Evolutionary conservation across 805 yeast genomes (phyloP), one percentile per base, ranked within the genome.

Genomic region (Candida pseudoglaebosa): DNA sequence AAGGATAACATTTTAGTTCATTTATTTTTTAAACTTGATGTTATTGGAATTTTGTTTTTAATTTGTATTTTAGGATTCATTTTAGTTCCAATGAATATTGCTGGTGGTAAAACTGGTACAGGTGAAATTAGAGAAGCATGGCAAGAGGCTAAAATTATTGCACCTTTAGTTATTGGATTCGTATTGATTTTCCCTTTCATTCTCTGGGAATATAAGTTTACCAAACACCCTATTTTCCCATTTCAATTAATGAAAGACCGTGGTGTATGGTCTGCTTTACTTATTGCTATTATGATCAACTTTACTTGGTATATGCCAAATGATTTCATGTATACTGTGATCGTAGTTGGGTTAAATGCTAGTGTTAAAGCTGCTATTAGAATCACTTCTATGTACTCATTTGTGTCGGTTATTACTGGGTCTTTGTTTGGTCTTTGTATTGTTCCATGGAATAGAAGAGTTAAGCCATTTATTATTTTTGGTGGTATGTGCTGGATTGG

Each of bases 231-330:
- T n/a, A 54, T 85, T 31, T 58, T 77, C 14, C 91, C 93, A 14
- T 64, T 66, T 46, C 57, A 65, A 10, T 65, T 82, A 44, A 54
- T 84, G 52, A 76, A 67, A 42, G 85, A 84, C 57, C 75, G 88
- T 48, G 85, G 84, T 44, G 80, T 84, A 22, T 81, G 86, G 83
- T 65, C 86, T 10, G 84, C 90, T n/a, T 52, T 82, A 41, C 52
- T 67, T 21, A 70, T 82, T 44, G 82, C 77, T 2, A 58, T 81
- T 41, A 59, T 82, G 44, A 66, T 81, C 42, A 75, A 81, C 60
- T 72, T 80, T 52, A 65, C 80, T 38, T 82, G 75, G 73, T 73
- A 78, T 57, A 75, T 82, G 82, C 87, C 82, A 37, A 77, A 78
- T 43, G 84, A 79, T 49, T 84, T 72, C 57, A 56, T 84, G 57